These are phyloP conservation scores for Sphagnurus paluster DNA, from an alignment of 1,284 basidiomycete genomes.

Conservation along the genomic window DNA sequence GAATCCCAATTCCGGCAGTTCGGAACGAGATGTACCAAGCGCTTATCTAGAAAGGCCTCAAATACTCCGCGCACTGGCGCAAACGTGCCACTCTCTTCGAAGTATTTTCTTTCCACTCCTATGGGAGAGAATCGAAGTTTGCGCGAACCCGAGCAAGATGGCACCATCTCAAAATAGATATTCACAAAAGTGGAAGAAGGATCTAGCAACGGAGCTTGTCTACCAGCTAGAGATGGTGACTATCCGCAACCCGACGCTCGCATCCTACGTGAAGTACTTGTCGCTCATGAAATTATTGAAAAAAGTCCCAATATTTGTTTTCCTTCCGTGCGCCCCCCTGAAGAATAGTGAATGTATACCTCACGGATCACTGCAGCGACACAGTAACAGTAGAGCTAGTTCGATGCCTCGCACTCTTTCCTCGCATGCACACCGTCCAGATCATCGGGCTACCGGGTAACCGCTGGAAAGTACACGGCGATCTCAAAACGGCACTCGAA, in stretches of 20 bases:
- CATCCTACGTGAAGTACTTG: constrained; percentile 9
- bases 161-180: too few species aligned
- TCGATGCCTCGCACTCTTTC: constrained; percentile 20
- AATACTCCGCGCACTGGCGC: constrained; percentile 10
- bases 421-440: constrained; percentile 26
- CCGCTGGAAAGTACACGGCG: not conserved
- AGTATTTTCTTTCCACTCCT: constrained; percentile 5
- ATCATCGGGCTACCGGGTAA: constrained; percentile 1
- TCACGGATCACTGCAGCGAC: constrained; percentile 10
- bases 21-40: not conserved
- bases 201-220: constrained; percentile 12
- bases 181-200: not conserved
- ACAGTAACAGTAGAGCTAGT: constrained; percentile 19
- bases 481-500: not conserved
- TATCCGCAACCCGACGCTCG: constrained; percentile 9
- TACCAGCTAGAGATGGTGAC: constrained; percentile 17
- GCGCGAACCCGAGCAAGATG: not conserved
- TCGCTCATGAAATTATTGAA: not conserved
- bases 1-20: constrained; percentile 2
- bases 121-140: constrained; percentile 14
- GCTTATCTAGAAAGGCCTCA: not conserved
- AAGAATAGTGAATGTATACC: constrained; percentile 19
- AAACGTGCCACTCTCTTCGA: constrained; percentile 14
- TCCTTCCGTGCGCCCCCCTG: not conserved
- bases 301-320: not conserved